These are phyloP conservation scores for Podospora comata DNA, from an alignment of 495 filamentous ascomycete species.

Conservation along the genomic window DNA sequence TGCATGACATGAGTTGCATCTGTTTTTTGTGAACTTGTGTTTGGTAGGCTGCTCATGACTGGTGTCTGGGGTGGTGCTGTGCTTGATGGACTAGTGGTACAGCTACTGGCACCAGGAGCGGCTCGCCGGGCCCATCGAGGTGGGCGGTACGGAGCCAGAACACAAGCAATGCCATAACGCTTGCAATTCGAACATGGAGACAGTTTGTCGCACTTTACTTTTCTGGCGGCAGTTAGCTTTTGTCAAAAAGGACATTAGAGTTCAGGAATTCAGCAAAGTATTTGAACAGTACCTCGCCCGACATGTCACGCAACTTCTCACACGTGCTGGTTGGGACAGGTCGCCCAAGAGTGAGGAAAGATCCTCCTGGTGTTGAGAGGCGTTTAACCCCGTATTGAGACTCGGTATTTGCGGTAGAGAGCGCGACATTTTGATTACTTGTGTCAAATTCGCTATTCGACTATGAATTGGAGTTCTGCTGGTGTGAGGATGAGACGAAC, in stretches of 20 bases:
- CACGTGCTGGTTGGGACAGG: constrained; percentile 1
- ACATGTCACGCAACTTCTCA: constrained; percentile 8
- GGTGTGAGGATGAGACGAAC: background rate
- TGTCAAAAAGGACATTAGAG: background rate
- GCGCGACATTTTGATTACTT: background rate
- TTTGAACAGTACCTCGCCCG: constrained; percentile 3
- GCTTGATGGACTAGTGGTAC: constrained; percentile 4
- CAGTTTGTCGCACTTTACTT: constrained; percentile 60
- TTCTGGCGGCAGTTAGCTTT: constrained; percentile 41
- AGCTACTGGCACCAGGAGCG: background rate
- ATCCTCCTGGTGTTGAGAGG: background rate
- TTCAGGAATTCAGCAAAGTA: constrained; percentile 27
- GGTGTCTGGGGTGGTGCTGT: constrained; percentile 10
- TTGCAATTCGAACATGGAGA: constrained; percentile 59
- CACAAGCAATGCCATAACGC: constrained; percentile 54
- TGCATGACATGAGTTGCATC: constrained; percentile 44
- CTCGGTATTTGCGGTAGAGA: background rate
- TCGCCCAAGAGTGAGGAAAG: background rate
- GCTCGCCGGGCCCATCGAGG: constrained; percentile 53
- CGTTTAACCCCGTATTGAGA: background rate
- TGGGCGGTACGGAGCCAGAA: constrained; percentile 45
- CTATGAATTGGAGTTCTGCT: background rate
- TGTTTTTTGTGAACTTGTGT: constrained; percentile 8
- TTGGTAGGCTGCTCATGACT: constrained; percentile 16
- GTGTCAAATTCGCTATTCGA: background rate